Percentiles rank a stretch among this genome's conserved stretches.
phyloP scores from a whole-genome alignment of 805 yeast genomes.

The Lipomyces mesembrius region DNA sequence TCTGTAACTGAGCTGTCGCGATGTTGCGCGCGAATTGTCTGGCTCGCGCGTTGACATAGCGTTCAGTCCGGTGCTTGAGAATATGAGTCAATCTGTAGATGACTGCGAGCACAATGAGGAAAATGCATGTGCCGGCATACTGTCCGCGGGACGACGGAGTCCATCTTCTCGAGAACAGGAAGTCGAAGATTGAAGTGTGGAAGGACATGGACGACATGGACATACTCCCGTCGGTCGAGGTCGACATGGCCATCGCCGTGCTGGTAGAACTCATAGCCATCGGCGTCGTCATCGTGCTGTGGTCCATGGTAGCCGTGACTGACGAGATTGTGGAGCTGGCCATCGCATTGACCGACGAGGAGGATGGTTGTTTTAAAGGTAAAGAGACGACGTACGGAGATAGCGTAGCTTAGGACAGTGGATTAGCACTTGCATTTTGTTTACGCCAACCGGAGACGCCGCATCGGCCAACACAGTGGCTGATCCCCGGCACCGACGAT shows the following conservation, averaged over 20 bases:
- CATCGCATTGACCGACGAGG: no score
- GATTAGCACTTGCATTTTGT: no score
- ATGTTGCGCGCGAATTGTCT: neutral
- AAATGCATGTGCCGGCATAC: slow-evolving; percentile 44
- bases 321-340: slow-evolving; percentile 3
- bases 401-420: no score
- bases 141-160: slow-evolving; percentile 40
- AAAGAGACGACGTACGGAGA: no score
- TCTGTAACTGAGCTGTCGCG: neutral
- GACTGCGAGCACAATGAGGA: slow-evolving; percentile 40
- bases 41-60: slow-evolving; percentile 25
- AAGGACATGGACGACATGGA: slow-evolving; percentile 38
- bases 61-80: slow-evolving; percentile 30
- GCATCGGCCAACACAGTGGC: no score
- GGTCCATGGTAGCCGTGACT: slow-evolving; percentile 1
- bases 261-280: slow-evolving; percentile 9
- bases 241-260: slow-evolving; percentile 23
- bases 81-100: slow-evolving; percentile 37
- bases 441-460: no score
- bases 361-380: no score
- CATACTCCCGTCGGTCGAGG: slow-evolving; percentile 14
- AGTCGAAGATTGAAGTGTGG: slow-evolving; percentile 38
- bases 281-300: slow-evolving; percentile 4
- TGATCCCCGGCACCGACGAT: no score
- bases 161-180: slow-evolving; percentile 40